Evolutionary conservation across 176 grass and related monocot genomes (phyloP), one percentile per base, ranked within the genome.

Genomic region (Rhynchospora breviuscula): DNA sequence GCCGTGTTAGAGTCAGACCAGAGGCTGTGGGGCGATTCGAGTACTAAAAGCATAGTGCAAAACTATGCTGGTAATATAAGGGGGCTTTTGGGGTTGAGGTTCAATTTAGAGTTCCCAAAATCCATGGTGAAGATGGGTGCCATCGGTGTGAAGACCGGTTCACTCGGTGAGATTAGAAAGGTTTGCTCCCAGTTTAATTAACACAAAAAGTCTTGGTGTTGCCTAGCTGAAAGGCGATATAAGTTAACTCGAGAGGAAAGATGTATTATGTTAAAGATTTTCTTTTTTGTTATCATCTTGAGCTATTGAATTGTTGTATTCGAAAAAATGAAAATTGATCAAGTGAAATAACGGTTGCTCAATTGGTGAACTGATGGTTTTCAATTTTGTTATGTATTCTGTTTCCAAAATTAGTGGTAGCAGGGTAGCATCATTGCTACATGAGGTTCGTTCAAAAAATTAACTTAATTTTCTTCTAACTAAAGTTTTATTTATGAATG

Each of bases 1-100:
- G 92, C 59, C 0, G 90, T 88, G 35, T 80, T 97, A 70, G 90
- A 97, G 92, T 97, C 92, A 18, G 92, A 97, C 85, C 90, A 97
- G 88, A 67, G 94, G 85, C 70, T 97, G 56, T 94, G 95, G 92
- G 61, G 80, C 31, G 94, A 94, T 81, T 87, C 75, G 18, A 75
- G 67, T 1, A 94, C 94, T 33, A 83, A 85, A 73, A 69, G 22
- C 18, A 52, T 79, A 14, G 90, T 94, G 79, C 81, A 85, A 46
- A 91, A 65, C 17, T 97, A 90, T 51, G 87, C 95, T 0, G 92
- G 90, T 71, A 97, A 67, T 78, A 17, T 98, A 22, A 74, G 86
- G 3, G 89, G 95, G 0, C 84, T 98, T 18, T 49, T 92, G 35
- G 90, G 95, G 10, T 65, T 93, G 6, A 67, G 92, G 10, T 98